Evolutionary conservation across 2,329 filamentous ascomycete species (phyloP).

Genomic region (Paraphoma chrysanthemicola): DNA sequence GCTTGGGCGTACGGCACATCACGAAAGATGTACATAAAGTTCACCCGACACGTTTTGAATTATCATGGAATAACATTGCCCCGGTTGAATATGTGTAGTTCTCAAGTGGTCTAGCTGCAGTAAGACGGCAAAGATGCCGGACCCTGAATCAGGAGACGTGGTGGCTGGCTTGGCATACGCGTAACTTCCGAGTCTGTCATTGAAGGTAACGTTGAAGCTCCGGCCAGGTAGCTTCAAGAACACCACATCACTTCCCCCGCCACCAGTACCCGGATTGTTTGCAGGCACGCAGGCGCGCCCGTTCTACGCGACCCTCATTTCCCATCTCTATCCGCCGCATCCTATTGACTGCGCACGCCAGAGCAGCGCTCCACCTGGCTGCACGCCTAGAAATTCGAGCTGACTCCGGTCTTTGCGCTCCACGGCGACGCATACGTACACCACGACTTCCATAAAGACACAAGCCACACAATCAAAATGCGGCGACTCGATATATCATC

Average conservation of each 20-base stretch:
- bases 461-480: conserved; percentile 24
- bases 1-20: conserved; percentile 43
- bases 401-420: conserved; percentile 12
- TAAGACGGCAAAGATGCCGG: background rate
- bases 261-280: background rate
- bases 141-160: conserved; percentile 1
- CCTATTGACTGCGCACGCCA: conserved; percentile 2
- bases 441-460: background rate
- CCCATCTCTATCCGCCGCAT: background rate
- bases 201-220: conserved; percentile 25
- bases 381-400: conserved; percentile 16
- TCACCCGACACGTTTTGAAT: background rate
- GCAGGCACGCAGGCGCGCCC: background rate
- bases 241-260: conserved; percentile 25
- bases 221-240: conserved; percentile 34
- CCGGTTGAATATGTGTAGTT: background rate
- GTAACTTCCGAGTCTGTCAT: conserved; percentile 19
- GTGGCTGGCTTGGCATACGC: conserved; percentile 26
- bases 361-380: conserved; percentile 11
- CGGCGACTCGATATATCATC: conserved; percentile 33
- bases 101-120: background rate
- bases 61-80: background rate
- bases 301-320: background rate
- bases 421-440: background rate
- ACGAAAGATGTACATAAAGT: conserved; percentile 42